Base-by-base conservation (phyloP, 352 stramenopile species). In the Aphanomyces invadans region DNA sequence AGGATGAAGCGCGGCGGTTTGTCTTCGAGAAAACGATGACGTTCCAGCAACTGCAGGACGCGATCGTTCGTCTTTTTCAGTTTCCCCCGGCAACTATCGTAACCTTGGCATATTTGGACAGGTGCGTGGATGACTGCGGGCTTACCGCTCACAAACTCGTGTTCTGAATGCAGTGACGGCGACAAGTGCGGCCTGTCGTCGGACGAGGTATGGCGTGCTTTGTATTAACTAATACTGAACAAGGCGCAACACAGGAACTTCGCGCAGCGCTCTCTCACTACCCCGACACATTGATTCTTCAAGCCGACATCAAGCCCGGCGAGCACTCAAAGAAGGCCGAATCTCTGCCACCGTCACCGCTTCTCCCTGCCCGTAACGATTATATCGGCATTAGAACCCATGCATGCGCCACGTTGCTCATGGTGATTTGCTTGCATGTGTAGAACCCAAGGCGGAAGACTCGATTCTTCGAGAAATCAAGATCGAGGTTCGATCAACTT, bases 1-100 rank as follows among this genome's bases (percentile, higher is more conserved):
- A 74, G 15, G 73, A 76, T 36, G 70, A 69, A 21, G 70, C 73
- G 32, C 74, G 75, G 42, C 72, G 83, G 26, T 87, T 91, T 44
- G 62, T 66, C 1, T 73, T 76, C 3, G 70, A 59, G 21, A 65
- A 66, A 4, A 71, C 77, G 23, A 32, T 53, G 2, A 79, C 69
- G 4, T 52, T 79, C 17, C 11, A 57, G 9, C 70, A 78, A 19
- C 57, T 91, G 28, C 38, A 68, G 2, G 17, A 76, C 56, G 63
- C 77, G 7, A 70, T 87, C 29, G 62, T 74, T 17, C 62, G 69
- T 3, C 59, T 88, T 7, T 77, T 91, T 54, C 69, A 72, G n/a
- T 74, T 73, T 23, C 69, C 11, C 9, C 42, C 1, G 12, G 0
- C 42, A 2, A 67, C 60, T 4, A 19, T 42, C 2, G 23, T 79